Conservation (phyloP, 2,329 filamentous ascomycete genomes). For the Colletotrichum lupini region DNA sequence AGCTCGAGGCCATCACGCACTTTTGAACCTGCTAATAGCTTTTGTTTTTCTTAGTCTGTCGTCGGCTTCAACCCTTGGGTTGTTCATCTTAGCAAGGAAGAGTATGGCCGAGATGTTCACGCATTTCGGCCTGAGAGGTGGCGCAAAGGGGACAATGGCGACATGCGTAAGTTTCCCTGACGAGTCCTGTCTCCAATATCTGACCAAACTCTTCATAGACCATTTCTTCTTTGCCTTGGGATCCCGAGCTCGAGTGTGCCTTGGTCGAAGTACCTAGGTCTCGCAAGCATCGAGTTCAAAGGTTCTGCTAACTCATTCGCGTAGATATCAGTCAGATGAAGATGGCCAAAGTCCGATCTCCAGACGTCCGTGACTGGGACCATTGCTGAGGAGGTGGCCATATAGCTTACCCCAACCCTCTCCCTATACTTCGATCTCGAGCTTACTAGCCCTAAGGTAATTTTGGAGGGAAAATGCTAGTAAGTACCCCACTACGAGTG, state of each 20-base stretch:
- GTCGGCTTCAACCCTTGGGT: constrained; percentile 43
- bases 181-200: neutral
- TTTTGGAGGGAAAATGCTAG: constrained; percentile 9
- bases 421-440: constrained; percentile 22
- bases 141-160: constrained; percentile 12
- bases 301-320: neutral
- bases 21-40: neutral
- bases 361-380: neutral
- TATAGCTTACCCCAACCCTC: constrained; percentile 12
- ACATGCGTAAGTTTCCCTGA: constrained; percentile 11
- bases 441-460: neutral
- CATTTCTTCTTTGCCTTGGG: constrained; percentile 23
- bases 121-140: constrained; percentile 28
- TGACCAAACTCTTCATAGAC: neutral
- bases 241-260: constrained; percentile 10
- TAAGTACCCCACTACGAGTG: neutral
- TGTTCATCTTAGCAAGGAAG: constrained; percentile 35
- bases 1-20: no score
- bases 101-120: constrained; percentile 16
- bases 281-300: neutral
- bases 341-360: constrained; percentile 15
- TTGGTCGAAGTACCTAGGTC: constrained; percentile 5
- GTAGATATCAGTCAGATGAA: constrained; percentile 33
- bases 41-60: constrained; percentile 6
- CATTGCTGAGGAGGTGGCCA: neutral